Evolutionary conservation across 225 moss, liverwort and hornwort genomes (phyloP).

Genomic region (Bryum argenteum): DNA sequence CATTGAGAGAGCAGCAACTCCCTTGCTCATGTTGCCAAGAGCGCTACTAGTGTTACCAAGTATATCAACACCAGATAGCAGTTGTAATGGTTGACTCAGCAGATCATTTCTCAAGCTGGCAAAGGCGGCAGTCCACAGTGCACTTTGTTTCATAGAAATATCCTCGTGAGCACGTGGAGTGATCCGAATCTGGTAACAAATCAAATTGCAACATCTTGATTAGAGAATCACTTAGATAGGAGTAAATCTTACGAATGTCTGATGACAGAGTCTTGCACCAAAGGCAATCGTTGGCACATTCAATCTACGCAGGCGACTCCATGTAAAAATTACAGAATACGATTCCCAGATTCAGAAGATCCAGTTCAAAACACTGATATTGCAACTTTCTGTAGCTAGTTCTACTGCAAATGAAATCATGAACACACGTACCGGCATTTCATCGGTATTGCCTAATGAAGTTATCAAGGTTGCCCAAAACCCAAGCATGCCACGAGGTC

Average conservation of each 20-base stretch:
- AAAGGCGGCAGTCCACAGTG: constrained; percentile 70
- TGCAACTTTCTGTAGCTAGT: not conserved
- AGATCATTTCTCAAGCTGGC: constrained; percentile 92
- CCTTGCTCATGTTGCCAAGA: constrained; percentile 98
- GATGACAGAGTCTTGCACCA: not conserved
- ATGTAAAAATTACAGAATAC: not conserved
- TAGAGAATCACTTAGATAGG: constrained; percentile 11
- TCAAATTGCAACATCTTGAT: constrained; percentile 7
- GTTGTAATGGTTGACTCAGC: constrained; percentile 86
- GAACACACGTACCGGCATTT: constrained; percentile 80
- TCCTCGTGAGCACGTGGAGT: constrained; percentile 94
- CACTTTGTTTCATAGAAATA: constrained; percentile 90
- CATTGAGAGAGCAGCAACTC: constrained; percentile 98
- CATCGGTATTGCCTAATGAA: constrained; percentile 94
- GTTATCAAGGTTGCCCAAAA: constrained; percentile 97
- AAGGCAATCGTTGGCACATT: not conserved
- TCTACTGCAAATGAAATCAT: constrained; percentile 3
- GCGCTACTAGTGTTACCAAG: constrained; percentile 98
- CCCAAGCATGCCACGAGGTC: constrained; percentile 97
- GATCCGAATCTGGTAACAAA: constrained; percentile 73
- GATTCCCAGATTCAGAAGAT: not conserved
- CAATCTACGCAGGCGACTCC: not conserved
- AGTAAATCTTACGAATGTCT: not conserved
- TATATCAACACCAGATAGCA: constrained; percentile 90
- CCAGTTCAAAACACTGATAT: not conserved